Base-by-base conservation (phyloP, 345 rosid species). In the Mallotus nudiflorus region DNA sequence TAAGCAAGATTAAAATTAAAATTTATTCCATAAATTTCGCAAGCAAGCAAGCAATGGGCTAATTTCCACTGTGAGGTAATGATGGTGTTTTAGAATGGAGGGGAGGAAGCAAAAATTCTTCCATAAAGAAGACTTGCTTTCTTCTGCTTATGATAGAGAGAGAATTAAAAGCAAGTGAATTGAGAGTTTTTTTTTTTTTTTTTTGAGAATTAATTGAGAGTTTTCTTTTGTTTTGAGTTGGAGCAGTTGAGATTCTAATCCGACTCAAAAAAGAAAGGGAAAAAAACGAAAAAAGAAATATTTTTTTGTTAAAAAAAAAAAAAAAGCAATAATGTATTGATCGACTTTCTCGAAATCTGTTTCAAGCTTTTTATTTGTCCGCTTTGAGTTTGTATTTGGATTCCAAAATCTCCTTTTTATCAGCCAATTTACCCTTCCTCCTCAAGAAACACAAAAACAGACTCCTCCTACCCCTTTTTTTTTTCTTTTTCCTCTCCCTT, bases 201-300 rank as follows among this genome's bases (percentile, higher is more conserved):
- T 42, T 42, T 42, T n/a, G n/a, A n/a, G n/a, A n/a, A n/a, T n/a
- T n/a, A n/a, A n/a, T n/a, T n/a, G n/a, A n/a, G n/a, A n/a, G n/a
- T n/a, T n/a, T n/a, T n/a, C n/a, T 42, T 42, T 42, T 9, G 9
- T 3, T 70, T 55, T 72, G 71, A 76, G 85, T 82, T 61, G 78
- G 77, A 79, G 87, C 77, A 28, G 86, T 81, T 84, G 82, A 77
- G 84, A 83, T 82, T 75, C 85, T 77, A 73, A 77, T 65, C 33
- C 14, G 65, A 69, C 66, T 72, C 65, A 67, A 55, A 68, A 54
- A 44, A 65, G 61, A 44, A 65, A 65, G 55, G 4, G n/a, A n/a
- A n/a, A n/a, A n/a, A 64, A 71, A 59, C 61, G 15, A 24, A n/a
- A 59, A 59, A 35, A 55, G 16, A 48, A 64, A 79, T 53, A n/a